phyloP scores from a whole-genome alignment of 768 basidiomycete species.

The Tremella mesenterica region DNA sequence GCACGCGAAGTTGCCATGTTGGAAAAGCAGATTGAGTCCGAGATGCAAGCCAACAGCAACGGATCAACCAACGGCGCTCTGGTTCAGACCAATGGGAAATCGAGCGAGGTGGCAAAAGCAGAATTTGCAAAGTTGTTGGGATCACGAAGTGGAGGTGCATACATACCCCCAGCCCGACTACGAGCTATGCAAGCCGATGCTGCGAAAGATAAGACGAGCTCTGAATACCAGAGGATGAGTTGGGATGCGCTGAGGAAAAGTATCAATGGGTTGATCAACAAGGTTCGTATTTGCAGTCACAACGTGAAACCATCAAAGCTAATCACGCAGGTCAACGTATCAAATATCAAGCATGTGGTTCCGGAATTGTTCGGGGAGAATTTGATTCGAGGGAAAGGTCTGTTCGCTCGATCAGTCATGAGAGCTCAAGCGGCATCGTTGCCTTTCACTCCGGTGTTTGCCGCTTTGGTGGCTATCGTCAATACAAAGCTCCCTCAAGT shows the following conservation, averaged over 20 bases:
- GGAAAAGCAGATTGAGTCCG: constrained; percentile 54
- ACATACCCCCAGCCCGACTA: constrained; percentile 88
- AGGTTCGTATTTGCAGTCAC: constrained; percentile 45
- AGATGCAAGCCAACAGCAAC: constrained; percentile 60
- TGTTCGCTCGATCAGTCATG: constrained; percentile 92
- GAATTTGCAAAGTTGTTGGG: constrained; percentile 79
- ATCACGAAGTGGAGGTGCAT: constrained; percentile 84
- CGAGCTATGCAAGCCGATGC: constrained; percentile 83
- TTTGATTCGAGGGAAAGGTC: constrained; percentile 80
- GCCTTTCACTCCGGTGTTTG: constrained; percentile 95
- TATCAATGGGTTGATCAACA: constrained; percentile 98
- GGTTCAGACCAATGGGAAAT: constrained; percentile 47
- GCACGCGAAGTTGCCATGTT: constrained; percentile 56
- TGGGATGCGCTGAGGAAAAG: constrained; percentile 98
- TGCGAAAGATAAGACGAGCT: constrained; percentile 65
- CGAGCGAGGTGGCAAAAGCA: constrained; percentile 57
- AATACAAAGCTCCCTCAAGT: constrained; percentile 96
- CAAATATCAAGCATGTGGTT: constrained; percentile 89
- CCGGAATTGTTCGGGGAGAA: constrained; percentile 91
- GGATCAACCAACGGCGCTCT: constrained; percentile 51
- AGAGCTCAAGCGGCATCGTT: constrained; percentile 95
- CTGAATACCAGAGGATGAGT: constrained; percentile 86
- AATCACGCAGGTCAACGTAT: constrained; percentile 62
- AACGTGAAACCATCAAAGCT: neutral
- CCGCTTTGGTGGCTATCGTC: constrained; percentile 84